A percentile compares a stretch with the other conserved stretches of the same genome.
These are phyloP conservation scores for Murraya koenigii DNA, from an alignment of 345 rosid species.

Conservation along the genomic window DNA sequence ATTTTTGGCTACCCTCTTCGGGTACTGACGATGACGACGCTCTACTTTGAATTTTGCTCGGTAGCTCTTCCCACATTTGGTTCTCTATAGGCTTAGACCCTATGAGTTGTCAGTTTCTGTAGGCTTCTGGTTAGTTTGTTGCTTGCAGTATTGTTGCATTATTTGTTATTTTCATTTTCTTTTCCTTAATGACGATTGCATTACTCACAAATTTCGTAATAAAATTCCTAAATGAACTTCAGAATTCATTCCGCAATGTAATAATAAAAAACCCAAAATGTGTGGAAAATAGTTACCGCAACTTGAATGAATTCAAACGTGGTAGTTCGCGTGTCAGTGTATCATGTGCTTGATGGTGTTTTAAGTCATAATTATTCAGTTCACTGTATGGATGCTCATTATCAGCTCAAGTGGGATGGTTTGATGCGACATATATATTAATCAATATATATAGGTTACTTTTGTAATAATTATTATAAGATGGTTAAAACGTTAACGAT, in stretches of 20 bases:
- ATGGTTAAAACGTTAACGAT: background rate
- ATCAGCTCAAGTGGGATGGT: conserved; percentile 27
- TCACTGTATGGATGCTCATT: conserved; percentile 20
- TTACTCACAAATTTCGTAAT: conserved; percentile 40
- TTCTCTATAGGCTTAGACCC: background rate
- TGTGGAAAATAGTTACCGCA: conserved; percentile 20
- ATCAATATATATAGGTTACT: background rate
- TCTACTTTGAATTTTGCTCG: background rate
- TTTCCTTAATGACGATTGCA: conserved; percentile 38
- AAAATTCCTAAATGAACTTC: background rate
- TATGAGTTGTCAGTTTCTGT: background rate
- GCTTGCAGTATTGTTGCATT: no score
- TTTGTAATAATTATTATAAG: background rate
- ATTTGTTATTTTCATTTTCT: background rate
- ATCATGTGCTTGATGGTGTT: conserved; percentile 23
- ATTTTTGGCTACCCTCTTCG: background rate
- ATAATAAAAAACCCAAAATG: conserved; percentile 10
- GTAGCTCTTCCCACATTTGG: background rate
- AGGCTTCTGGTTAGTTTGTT: background rate
- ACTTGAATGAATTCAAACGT: conserved; percentile 17
- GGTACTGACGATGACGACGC: conserved; percentile 9
- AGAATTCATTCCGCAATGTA: background rate
- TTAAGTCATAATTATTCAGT: conserved; percentile 26
- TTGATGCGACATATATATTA: conserved; percentile 5
- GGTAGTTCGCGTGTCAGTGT: conserved; percentile 50